Conservation (phyloP, 2,329 filamentous ascomycete genomes). For the Sarocladiaceae sp. region DNA sequence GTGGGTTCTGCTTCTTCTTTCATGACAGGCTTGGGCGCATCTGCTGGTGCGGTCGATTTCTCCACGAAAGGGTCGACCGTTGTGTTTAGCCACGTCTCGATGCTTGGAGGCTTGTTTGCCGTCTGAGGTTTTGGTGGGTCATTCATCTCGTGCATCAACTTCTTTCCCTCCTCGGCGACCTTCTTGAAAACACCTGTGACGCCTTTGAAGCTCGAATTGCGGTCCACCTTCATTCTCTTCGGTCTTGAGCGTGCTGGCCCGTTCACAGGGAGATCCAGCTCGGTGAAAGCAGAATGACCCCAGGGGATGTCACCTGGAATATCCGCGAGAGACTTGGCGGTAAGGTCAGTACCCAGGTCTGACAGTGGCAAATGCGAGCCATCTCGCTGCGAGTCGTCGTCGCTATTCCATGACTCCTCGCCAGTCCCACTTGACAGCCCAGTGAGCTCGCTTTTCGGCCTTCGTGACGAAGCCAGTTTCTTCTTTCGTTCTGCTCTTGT, state of each 20-base stretch:
- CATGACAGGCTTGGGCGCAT: neutral
- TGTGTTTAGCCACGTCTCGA: slow-evolving; percentile 58
- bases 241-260: slow-evolving; percentile 36
- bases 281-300: slow-evolving; percentile 61
- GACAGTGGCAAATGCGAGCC: slow-evolving; percentile 21
- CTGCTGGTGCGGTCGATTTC: slow-evolving; percentile 9
- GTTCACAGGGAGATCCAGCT: slow-evolving; percentile 49
- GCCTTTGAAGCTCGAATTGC: slow-evolving; percentile 51
- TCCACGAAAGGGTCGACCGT: slow-evolving; percentile 60
- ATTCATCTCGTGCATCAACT: slow-evolving; percentile 55
- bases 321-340: slow-evolving; percentile 50
- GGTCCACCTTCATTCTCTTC: slow-evolving; percentile 40
- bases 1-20: neutral
- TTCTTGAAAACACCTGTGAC: slow-evolving; percentile 60
- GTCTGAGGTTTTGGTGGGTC: slow-evolving; percentile 46
- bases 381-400: slow-evolving; percentile 22
- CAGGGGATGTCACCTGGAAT: slow-evolving; percentile 52
- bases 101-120: slow-evolving; percentile 53
- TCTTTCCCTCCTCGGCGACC: slow-evolving; percentile 57
- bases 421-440: slow-evolving; percentile 18
- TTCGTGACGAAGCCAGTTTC: slow-evolving; percentile 20
- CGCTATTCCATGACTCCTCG: slow-evolving; percentile 22
- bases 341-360: slow-evolving; percentile 28
- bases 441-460: slow-evolving; percentile 19
- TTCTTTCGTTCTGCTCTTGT: slow-evolving; percentile 25